Evolutionary conservation across 75 land plant genomes (phyloP).

Genomic region (Adiantum capillusveneris): DNA sequence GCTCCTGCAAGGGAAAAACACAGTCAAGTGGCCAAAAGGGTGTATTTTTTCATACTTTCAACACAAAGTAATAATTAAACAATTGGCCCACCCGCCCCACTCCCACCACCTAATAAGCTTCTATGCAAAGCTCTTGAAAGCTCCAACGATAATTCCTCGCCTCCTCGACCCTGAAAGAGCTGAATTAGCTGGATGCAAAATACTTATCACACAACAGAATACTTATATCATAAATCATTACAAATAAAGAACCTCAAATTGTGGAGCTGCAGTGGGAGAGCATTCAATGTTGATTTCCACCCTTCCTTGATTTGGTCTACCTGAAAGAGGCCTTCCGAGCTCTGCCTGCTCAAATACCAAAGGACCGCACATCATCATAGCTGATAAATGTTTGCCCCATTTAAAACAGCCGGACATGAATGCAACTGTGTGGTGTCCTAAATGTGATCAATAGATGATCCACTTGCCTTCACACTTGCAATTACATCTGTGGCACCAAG

Average conservation of each 20-base stretch:
- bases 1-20: conserved; percentile 55
- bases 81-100: conserved; percentile 76
- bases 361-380: too few relatives aligned
- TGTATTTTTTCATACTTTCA: too few relatives aligned
- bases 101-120: conserved; percentile 75
- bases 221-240: too few relatives aligned
- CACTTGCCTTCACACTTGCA: conserved; percentile 73
- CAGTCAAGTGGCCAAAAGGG: too few relatives aligned
- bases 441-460: background rate
- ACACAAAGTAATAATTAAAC: too few relatives aligned
- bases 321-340: conserved; percentile 67
- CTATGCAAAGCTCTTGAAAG: conserved; percentile 70
- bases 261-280: conserved; percentile 80
- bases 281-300: conserved; percentile 69
- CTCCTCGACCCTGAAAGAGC: conserved; percentile 72
- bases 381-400: too few relatives aligned
- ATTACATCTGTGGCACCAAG: conserved; percentile 93
- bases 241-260: conserved; percentile 53
- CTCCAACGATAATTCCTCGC: conserved; percentile 80
- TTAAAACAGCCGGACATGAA: too few relatives aligned
- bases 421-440: too few relatives aligned
- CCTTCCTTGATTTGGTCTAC: conserved; percentile 76
- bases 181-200: background rate
- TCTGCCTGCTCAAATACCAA: conserved; percentile 73
- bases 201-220: conserved; percentile 9